These are phyloP conservation scores for Spongispora temasekensis DNA, from an alignment of 1,284 basidiomycete species.

Conservation along the genomic window DNA sequence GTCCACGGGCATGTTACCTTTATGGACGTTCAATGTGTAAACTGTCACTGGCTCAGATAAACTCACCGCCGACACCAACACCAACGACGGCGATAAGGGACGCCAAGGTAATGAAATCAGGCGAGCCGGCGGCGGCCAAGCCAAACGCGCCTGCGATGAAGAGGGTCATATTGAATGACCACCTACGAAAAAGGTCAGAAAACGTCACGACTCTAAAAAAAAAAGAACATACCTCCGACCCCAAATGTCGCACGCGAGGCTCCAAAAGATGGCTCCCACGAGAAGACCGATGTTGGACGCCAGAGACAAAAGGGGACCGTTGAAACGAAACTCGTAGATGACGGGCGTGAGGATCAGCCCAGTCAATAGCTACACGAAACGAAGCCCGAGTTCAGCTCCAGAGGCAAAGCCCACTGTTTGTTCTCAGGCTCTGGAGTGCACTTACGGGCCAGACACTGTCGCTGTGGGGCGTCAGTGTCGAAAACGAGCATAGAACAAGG, in stretches of 20 bases:
- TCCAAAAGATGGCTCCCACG: slow-evolving; percentile 67
- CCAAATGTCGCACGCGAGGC: slow-evolving; percentile 67
- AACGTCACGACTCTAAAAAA: background rate
- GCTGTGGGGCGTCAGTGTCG: slow-evolving; percentile 19
- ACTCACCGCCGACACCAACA: slow-evolving; percentile 48
- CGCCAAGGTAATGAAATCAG: slow-evolving; percentile 45
- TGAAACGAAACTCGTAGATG: slow-evolving; percentile 56
- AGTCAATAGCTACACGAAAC: slow-evolving; percentile 43
- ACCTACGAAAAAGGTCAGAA: slow-evolving; percentile 29
- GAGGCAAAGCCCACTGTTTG: too few relatives aligned
- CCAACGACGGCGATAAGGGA: slow-evolving; percentile 47
- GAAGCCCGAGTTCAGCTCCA: slow-evolving; percentile 1
- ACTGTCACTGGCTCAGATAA: background rate
- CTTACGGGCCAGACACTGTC: slow-evolving; percentile 53
- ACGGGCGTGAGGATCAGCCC: slow-evolving; percentile 60
- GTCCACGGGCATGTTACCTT: slow-evolving; percentile 63
- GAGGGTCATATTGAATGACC: slow-evolving; percentile 66
- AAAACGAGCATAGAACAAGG: background rate
- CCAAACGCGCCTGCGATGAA: slow-evolving; percentile 61
- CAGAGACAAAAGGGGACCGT: slow-evolving; percentile 57
- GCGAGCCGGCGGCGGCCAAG: slow-evolving; percentile 46
- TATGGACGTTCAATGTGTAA: slow-evolving; percentile 1
- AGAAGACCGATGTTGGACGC: slow-evolving; percentile 64
- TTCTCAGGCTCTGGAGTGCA: slow-evolving; percentile 9
- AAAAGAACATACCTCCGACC: slow-evolving; percentile 45